phyloP scores from a whole-genome alignment of 2,329 filamentous ascomycete species.

The Chaetomium olivaceum region DNA sequence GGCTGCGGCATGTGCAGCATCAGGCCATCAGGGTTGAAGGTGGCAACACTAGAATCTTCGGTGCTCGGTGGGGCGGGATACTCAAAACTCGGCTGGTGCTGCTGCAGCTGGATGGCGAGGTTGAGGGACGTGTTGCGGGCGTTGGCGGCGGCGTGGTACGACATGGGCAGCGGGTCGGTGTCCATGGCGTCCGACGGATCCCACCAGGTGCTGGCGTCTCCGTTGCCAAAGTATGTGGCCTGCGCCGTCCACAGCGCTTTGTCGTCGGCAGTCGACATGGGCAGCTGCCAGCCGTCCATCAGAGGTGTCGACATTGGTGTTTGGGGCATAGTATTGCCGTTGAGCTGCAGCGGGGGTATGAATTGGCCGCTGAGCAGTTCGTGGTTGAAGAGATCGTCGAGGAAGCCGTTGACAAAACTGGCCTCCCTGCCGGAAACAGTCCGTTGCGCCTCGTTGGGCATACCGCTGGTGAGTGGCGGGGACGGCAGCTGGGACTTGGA shows the following conservation, averaged over 20 bases:
- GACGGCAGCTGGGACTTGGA: constrained; percentile 26
- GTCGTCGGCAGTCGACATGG: constrained; percentile 21
- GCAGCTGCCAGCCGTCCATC: constrained; percentile 31
- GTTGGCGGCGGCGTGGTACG: constrained; percentile 11
- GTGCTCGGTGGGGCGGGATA: constrained; percentile 21
- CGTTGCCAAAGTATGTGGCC: constrained; percentile 24
- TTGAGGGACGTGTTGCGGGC: constrained; percentile 41
- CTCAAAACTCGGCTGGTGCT: constrained; percentile 29
- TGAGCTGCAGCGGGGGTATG: constrained; percentile 24
- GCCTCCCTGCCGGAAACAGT: constrained; percentile 2
- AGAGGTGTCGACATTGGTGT: constrained; percentile 45
- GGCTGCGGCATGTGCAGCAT: constrained; percentile 59
- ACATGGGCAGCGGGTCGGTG: constrained; percentile 12
- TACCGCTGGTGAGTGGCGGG: constrained; percentile 26
- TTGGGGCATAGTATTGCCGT: constrained; percentile 30
- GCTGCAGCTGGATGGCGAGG: constrained; percentile 45
- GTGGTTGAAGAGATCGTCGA: constrained; percentile 37
- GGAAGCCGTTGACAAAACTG: constrained; percentile 31
- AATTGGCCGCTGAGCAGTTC: constrained; percentile 10
- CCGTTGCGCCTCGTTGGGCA: constrained; percentile 19
- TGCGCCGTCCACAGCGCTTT: constrained; percentile 26
- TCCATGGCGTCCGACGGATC: constrained; percentile 31
- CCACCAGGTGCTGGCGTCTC: constrained; percentile 37
- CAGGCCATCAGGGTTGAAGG: constrained; percentile 40
- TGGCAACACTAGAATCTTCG: constrained; percentile 4